Conservation (phyloP, 73 alveolate species). For the Stentor coeruleus region DNA sequence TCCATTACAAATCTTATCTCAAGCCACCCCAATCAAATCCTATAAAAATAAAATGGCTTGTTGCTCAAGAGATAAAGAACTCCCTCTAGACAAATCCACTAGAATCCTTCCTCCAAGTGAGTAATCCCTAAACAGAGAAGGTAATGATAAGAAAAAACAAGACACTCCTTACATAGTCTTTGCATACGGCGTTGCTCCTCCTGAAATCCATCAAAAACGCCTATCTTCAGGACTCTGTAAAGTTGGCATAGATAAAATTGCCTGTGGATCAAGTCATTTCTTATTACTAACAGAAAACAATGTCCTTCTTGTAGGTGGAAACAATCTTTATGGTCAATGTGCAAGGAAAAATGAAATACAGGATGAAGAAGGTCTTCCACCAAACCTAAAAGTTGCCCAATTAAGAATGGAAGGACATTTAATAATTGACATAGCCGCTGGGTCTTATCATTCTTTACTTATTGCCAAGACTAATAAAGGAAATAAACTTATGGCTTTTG, state of each 20-base stretch:
- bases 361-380: background rate
- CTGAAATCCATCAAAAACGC: background rate
- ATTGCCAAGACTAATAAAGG: background rate
- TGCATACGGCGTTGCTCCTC: background rate
- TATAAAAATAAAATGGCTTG: conserved; percentile 6
- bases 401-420: background rate
- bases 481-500: conserved; percentile 10
- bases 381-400: background rate
- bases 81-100: conserved; percentile 12
- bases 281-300: conserved; percentile 5
- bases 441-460: conserved; percentile 10
- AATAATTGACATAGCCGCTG: conserved; percentile 17
- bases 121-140: conserved; percentile 1
- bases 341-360: background rate
- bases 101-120: conserved; percentile 8
- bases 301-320: conserved; percentile 12
- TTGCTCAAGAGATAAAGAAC: conserved; percentile 15
- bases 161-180: conserved; percentile 11
- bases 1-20: too few relatives aligned
- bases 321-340: conserved; percentile 19
- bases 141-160: background rate
- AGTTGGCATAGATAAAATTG: background rate
- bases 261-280: conserved; percentile 16
- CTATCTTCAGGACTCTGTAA: background rate
- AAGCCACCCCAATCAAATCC: too few relatives aligned